phyloP scores from a whole-genome alignment of 345 rosid genomes.

The Ailanthus altissimus region DNA sequence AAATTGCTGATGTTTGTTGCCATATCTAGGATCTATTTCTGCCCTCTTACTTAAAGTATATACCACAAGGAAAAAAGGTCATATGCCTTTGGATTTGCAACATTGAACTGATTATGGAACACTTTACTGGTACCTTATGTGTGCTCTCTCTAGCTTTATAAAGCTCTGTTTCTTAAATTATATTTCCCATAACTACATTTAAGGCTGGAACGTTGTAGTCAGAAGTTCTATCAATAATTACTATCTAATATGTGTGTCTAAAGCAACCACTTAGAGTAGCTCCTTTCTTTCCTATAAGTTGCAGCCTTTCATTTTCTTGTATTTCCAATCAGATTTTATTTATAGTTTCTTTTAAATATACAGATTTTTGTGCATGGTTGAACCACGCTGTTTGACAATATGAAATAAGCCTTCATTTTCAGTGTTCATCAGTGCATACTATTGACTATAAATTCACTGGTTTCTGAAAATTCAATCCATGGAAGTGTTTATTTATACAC shows the following conservation, averaged over 20 bases:
- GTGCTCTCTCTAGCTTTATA: neutral
- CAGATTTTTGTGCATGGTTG: too few relatives aligned
- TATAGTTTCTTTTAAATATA: neutral
- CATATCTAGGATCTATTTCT: neutral
- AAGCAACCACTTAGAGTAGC: neutral
- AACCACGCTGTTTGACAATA: neutral
- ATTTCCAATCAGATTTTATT: neutral
- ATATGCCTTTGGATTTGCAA: constrained; percentile 2
- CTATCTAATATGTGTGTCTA: neutral
- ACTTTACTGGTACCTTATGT: neutral
- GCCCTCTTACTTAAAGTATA: neutral
- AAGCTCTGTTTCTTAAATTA: neutral
- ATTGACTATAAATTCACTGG: neutral
- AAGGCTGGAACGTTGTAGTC: neutral
- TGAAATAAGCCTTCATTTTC: neutral
- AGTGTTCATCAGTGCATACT: neutral
- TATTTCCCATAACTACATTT: neutral
- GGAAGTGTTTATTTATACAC: neutral
- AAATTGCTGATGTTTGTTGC: neutral
- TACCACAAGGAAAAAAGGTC: neutral
- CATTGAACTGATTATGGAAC: neutral
- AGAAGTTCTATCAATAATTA: neutral
- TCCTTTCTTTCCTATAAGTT: neutral
- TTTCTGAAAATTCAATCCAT: neutral
- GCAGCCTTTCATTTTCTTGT: neutral